Evolutionary conservation across 257 asterid species (phyloP).

Genomic region (Solanum arcanum): DNA sequence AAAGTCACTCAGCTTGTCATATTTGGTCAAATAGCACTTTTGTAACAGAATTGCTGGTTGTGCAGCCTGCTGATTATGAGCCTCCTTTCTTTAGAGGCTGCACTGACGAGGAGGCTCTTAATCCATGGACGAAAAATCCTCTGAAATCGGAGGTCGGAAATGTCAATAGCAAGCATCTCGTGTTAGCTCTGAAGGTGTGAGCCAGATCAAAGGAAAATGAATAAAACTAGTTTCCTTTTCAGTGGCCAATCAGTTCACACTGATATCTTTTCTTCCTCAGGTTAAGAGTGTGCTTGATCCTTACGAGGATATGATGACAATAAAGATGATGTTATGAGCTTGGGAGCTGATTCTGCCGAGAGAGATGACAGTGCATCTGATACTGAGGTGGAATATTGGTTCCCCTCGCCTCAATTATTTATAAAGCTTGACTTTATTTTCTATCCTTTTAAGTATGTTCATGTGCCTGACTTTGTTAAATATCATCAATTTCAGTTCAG

Average conservation of each 20-base stretch:
- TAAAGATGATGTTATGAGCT: constrained; percentile 49
- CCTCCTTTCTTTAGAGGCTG: constrained; percentile 92
- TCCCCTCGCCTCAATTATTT: neutral
- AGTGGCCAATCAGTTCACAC: neutral
- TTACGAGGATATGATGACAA: constrained; percentile 65
- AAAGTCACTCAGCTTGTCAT: neutral
- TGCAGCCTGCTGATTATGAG: constrained; percentile 94
- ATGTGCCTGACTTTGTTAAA: neutral
- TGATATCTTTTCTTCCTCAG: constrained; percentile 26
- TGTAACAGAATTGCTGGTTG: constrained; percentile 8
- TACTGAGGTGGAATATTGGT: constrained; percentile 46
- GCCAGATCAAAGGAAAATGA: neutral
- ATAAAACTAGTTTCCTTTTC: neutral
- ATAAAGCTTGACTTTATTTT: neutral
- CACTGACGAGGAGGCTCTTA: constrained; percentile 66
- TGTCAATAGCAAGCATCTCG: constrained; percentile 80
- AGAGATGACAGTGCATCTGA: constrained; percentile 48
- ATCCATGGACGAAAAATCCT: constrained; percentile 76
- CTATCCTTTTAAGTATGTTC: neutral
- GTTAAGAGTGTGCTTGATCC: constrained; percentile 96
- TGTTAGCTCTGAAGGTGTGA: constrained; percentile 77
- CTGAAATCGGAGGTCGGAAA: constrained; percentile 87
- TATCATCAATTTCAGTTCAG: constrained; percentile 40
- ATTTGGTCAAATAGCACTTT: neutral
- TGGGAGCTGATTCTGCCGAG: constrained; percentile 55